Base-by-base conservation (phyloP, 2,329 filamentous ascomycete genomes). In the Penicillium sp. region DNA sequence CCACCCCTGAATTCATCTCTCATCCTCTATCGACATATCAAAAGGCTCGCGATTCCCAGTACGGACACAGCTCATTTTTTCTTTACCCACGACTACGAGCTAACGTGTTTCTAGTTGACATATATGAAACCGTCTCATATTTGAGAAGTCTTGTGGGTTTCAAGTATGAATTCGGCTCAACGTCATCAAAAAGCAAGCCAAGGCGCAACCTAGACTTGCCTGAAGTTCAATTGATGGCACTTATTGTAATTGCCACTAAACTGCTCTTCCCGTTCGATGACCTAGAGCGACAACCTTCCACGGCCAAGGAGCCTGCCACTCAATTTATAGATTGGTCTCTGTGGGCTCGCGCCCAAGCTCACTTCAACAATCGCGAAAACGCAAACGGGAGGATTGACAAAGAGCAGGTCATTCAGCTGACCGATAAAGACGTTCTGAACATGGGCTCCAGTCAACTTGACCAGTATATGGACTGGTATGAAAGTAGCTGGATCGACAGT, bases 391-490 rank as follows among this genome's bases (percentile, higher is more conserved):
- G 75, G 60, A 62, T 81, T 67, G 73, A 76, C 66, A 74, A 77
- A 75, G 73, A 78, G 71, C 72, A 82, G 65, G 81, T 86, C 69
- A 75, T 86, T 10, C 72, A 79, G n/a, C 73, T 89, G 22, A 83
- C 80, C 5, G 87, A 90, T 57, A 76, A 79, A 4, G 84, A 91
- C 65, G 83, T 91, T 8, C 81, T 88, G 42, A 73, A 78, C 1
- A 88, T 93, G 85, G 80, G 78, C 2, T 76, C 81, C 5, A 76
- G 82, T 22, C 83, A 89, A 63, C 77, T 94, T 39, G 90, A 93
- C 68, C 84, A 89, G 60, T 94, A 92, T 69, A 81, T 96, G 75
- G 86, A 91, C 73, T 95, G 90, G 87, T 93, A 90, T 71, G 87
- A 90, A 70, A 81, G 82, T 58, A 88, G 83, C 47, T 90, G 87